phyloP scores from a whole-genome alignment of 768 basidiomycete genomes.

The Lactarius sp. region DNA sequence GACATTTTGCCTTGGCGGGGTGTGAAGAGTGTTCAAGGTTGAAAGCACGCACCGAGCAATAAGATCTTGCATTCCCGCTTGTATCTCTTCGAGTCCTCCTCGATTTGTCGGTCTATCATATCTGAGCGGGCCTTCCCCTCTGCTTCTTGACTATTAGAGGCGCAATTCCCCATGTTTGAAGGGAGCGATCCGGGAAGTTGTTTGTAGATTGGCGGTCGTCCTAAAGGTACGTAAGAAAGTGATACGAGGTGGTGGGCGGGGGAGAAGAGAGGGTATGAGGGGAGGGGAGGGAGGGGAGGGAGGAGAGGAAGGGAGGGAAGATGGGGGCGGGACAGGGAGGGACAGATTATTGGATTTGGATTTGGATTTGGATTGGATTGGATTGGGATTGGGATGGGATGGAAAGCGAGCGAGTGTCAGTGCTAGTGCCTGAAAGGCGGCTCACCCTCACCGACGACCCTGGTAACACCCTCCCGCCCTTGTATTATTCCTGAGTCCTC shows the following conservation, averaged over 20 bases:
- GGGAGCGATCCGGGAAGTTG: neutral
- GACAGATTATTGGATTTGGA: neutral
- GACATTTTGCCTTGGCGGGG: neutral
- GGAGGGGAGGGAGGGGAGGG: neutral
- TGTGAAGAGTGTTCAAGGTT: neutral
- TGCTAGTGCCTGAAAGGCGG: neutral
- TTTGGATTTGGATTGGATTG: neutral
- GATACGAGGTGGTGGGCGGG: neutral
- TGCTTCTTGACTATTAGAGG: slow-evolving; percentile 51
- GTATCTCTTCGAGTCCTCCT: slow-evolving; percentile 78
- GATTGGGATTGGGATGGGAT: neutral
- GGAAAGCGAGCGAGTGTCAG: neutral
- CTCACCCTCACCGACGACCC: neutral
- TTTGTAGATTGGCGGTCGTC: neutral
- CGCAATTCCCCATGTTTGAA: slow-evolving; percentile 59
- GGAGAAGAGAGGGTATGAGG: neutral
- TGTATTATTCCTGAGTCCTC: neutral
- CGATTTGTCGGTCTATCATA: slow-evolving; percentile 76
- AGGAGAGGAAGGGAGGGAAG: neutral
- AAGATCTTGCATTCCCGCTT: slow-evolving; percentile 91
- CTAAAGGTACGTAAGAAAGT: neutral
- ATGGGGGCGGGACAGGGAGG: slow-evolving; percentile 2
- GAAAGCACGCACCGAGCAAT: slow-evolving; percentile 61
- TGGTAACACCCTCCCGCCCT: neutral
- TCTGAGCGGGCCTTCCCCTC: slow-evolving; percentile 60